These are phyloP conservation scores for Phascolomyces articulosus DNA, from an alignment of 371 early-diverging fungal genomes.

Conservation along the genomic window DNA sequence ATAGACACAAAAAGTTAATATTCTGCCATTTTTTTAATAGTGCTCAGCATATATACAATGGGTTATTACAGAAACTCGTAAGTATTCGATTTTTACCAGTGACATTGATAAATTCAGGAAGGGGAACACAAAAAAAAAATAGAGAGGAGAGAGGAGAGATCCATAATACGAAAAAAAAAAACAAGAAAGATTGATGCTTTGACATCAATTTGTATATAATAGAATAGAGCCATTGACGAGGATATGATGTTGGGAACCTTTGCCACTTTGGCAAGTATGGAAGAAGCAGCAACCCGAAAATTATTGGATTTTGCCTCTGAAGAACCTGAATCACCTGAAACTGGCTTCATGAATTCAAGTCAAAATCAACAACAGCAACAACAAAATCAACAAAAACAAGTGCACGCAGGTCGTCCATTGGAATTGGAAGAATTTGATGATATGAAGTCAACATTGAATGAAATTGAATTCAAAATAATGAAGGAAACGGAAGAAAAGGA, in stretches of 20 bases:
- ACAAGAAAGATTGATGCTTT: no score
- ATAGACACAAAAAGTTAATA: no score
- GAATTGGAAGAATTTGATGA: slow-evolving; percentile 10
- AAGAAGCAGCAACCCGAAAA: not conserved
- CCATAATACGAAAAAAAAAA: no score
- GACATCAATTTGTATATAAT: not conserved
- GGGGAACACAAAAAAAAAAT: no score
- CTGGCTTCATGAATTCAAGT: not conserved
- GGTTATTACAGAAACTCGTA: no score
- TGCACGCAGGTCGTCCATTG: slow-evolving; percentile 2
- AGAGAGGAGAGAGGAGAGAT: not conserved
- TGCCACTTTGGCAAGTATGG: not conserved
- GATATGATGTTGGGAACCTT: slow-evolving; percentile 23
- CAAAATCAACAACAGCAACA: not conserved
- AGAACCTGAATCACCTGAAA: not conserved
- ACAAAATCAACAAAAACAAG: not conserved
- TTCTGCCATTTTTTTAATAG: no score
- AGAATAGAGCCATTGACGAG: slow-evolving; percentile 20
- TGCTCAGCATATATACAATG: no score
- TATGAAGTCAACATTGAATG: not conserved
- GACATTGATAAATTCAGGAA: no score
- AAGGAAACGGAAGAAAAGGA: not conserved
- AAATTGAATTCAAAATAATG: slow-evolving; percentile 1
- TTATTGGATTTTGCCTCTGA: not conserved
- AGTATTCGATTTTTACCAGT: no score